Evolutionary conservation across 306 rosid genomes (phyloP).

Genomic region (Cucurbita moschata): DNA sequence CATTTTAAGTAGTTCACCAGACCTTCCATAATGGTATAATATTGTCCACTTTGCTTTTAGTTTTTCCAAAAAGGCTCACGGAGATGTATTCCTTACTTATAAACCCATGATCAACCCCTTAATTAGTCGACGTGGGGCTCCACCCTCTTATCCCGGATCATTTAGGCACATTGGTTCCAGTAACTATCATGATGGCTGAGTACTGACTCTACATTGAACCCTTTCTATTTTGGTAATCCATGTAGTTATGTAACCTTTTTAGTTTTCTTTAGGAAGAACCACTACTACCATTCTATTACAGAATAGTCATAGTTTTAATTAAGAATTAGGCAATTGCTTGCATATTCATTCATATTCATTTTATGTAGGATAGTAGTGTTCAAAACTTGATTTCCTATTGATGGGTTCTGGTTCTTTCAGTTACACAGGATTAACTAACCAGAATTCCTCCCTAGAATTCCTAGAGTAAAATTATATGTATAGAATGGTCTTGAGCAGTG

Average conservation of each 20-base stretch:
- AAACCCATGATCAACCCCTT: too few relatives aligned
- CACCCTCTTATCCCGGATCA: not conserved
- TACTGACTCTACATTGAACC: not conserved
- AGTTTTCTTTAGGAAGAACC: not conserved
- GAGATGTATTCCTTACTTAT: too few relatives aligned
- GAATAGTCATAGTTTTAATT: not conserved
- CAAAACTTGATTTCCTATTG: not conserved
- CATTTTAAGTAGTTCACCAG: constrained; percentile 44
- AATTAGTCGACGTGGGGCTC: too few relatives aligned
- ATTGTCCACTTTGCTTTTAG: too few relatives aligned
- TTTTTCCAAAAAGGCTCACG: too few relatives aligned
- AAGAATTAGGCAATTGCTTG: not conserved
- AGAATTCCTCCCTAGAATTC: not conserved
- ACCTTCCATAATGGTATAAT: too few relatives aligned
- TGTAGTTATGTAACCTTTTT: not conserved
- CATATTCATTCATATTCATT: not conserved
- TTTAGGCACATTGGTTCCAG: not conserved
- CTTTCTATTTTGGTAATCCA: not conserved
- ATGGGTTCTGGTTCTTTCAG: not conserved
- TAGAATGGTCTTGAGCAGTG: not conserved
- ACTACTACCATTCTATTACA: not conserved
- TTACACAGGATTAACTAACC: not conserved
- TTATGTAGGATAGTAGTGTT: not conserved
- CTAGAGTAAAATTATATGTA: not conserved
- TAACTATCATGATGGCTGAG: not conserved